Conservation (phyloP, 1,284 basidiomycete genomes). For the Ustilago esculenta region DNA sequence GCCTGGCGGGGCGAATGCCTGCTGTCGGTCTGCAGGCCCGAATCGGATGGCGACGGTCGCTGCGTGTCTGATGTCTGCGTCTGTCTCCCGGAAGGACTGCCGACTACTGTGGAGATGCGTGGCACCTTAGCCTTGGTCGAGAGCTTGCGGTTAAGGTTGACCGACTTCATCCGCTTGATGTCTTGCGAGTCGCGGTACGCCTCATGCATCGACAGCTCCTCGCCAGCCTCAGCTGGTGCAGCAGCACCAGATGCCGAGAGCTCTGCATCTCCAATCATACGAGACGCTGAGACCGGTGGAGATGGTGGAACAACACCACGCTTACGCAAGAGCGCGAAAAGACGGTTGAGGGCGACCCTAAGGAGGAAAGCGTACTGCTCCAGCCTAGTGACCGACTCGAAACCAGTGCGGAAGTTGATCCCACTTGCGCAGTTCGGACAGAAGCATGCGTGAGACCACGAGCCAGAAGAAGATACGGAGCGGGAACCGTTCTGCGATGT, state of each 20-base stretch:
- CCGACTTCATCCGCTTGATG: slow-evolving; percentile 90
- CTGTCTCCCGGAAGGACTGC: slow-evolving; percentile 79
- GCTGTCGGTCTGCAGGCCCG: slow-evolving; percentile 28
- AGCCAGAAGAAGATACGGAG: slow-evolving; percentile 2
- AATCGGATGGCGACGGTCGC: slow-evolving; percentile 41
- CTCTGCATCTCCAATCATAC: slow-evolving; percentile 13
- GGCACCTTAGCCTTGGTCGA: slow-evolving; percentile 90
- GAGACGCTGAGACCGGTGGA: slow-evolving; percentile 67
- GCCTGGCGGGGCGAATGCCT: slow-evolving; percentile 31
- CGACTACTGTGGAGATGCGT: slow-evolving; percentile 92
- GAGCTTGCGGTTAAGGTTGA: slow-evolving; percentile 86
- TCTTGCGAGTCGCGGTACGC: slow-evolving; percentile 85
- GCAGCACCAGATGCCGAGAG: slow-evolving; percentile 9
- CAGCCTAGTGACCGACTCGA: slow-evolving; percentile 88
- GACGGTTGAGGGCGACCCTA: slow-evolving; percentile 89
- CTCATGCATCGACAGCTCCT: slow-evolving; percentile 64
- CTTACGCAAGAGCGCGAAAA: slow-evolving; percentile 90
- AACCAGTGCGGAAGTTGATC: slow-evolving; percentile 71
- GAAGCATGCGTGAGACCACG: slow-evolving; percentile 65
- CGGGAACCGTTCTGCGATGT: slow-evolving; percentile 14
- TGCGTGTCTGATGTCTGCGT: slow-evolving; percentile 50
- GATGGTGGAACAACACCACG: slow-evolving; percentile 86
- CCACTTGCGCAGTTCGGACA: slow-evolving; percentile 78
- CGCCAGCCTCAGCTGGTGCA: slow-evolving; percentile 8
- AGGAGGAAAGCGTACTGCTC: slow-evolving; percentile 98